Evolutionary conservation across 352 stramenopile species (phyloP).

Genomic region (Blastocystis sp.): DNA sequence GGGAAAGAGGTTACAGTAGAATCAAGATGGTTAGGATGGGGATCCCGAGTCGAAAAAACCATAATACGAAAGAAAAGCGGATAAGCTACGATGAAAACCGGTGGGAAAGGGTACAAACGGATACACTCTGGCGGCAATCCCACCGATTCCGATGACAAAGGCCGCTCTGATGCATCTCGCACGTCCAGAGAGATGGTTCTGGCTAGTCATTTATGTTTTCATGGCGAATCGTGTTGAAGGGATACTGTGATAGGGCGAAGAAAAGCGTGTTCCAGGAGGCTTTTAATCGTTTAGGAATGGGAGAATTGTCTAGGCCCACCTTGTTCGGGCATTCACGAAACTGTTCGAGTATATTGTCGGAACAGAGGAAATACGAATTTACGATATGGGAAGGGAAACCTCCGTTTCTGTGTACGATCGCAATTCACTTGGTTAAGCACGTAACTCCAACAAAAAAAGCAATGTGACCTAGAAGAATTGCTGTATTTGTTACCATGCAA

Average conservation of each 20-base stretch:
- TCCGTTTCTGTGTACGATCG: no score
- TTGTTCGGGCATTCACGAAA: no score
- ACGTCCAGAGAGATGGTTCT: neutral
- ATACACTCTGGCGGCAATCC: neutral
- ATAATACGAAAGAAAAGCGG: neutral
- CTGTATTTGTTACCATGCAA: no score
- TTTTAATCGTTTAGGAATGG: no score
- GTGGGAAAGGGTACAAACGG: neutral
- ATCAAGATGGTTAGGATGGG: neutral
- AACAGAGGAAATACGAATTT: no score
- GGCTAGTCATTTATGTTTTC: neutral
- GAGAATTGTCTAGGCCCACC: no score
- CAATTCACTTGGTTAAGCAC: no score
- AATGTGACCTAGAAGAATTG: no score
- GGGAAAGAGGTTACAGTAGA: neutral
- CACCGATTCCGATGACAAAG: neutral
- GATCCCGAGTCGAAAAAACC: slow-evolving; percentile 13
- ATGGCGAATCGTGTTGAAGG: neutral
- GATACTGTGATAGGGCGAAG: slow-evolving; percentile 24
- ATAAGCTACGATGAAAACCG: neutral
- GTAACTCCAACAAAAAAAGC: no score
- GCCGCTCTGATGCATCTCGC: neutral
- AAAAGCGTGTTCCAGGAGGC: slow-evolving; percentile 32
- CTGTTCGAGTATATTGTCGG: no score
- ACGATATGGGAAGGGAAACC: no score